A percentile compares a stretch with the other conserved stretches of the same genome.
Evolutionary conservation across 306 rosid genomes (phyloP).

Genomic region (Cyamopsis tetragonoloba): DNA sequence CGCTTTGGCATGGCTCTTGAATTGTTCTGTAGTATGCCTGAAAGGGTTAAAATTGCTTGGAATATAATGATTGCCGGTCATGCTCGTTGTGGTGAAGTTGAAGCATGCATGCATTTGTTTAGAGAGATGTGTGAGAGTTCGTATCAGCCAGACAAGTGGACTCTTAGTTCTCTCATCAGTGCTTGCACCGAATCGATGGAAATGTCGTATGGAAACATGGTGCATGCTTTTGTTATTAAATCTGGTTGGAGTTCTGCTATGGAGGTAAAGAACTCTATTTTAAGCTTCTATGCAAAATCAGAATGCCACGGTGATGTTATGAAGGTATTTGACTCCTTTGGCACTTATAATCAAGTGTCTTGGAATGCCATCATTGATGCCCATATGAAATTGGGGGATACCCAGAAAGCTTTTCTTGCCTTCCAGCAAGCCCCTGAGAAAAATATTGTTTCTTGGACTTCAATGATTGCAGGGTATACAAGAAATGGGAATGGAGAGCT

Average conservation of each 20-base stretch:
- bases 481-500: slow-evolving; percentile 63
- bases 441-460: slow-evolving; percentile 79
- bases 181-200: slow-evolving; percentile 54
- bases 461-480: slow-evolving; percentile 65
- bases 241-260: slow-evolving; percentile 62
- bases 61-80: slow-evolving; percentile 55
- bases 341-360: slow-evolving; percentile 53
- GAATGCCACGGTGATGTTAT: slow-evolving; percentile 49
- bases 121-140: slow-evolving; percentile 52
- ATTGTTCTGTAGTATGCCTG: slow-evolving; percentile 54
- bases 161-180: slow-evolving; percentile 62
- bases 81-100: slow-evolving; percentile 55
- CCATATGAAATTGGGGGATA: slow-evolving; percentile 69
- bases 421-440: slow-evolving; percentile 61
- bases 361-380: slow-evolving; percentile 81
- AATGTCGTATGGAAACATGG: slow-evolving; percentile 44
- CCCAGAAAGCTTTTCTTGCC: slow-evolving; percentile 49
- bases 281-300: slow-evolving; percentile 61
- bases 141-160: slow-evolving; percentile 65
- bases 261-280: slow-evolving; percentile 66
- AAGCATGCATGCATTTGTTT: slow-evolving; percentile 48
- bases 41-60: slow-evolving; percentile 67
- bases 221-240: slow-evolving; percentile 59
- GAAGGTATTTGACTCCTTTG: slow-evolving; percentile 47
- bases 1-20: slow-evolving; percentile 39